A percentile compares a stretch with the other conserved stretches of the same genome.
Evolutionary conservation across 176 grass and related monocot genomes (phyloP).

Genomic region (Hordeum vulgare): DNA sequence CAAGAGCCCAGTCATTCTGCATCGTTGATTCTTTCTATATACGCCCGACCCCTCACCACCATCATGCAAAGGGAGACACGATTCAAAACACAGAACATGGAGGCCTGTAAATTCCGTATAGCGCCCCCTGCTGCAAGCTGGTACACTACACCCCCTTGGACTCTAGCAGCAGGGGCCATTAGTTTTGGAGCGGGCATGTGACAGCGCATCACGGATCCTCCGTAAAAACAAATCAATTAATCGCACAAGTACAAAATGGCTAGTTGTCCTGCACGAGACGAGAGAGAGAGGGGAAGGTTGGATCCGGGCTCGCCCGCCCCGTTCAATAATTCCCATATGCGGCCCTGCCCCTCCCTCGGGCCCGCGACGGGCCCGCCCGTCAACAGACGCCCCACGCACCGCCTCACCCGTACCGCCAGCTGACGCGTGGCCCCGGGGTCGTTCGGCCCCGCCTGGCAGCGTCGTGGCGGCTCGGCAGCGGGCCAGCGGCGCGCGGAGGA

Average conservation of each 20-base stretch:
- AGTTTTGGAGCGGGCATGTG: neutral
- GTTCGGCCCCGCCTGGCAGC: neutral
- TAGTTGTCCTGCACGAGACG: neutral
- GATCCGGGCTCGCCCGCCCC: neutral
- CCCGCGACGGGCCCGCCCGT: conserved; percentile 5
- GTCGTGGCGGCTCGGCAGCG: fast-evolving
- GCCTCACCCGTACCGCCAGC: fast-evolving
- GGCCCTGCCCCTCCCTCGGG: neutral
- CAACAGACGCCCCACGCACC: neutral
- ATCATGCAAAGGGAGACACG: neutral
- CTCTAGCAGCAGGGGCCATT: neutral
- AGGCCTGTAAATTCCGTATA: neutral
- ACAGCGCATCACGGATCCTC: neutral
- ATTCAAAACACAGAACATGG: neutral
- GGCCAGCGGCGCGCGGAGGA: neutral
- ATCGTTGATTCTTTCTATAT: no score
- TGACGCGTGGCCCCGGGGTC: fast-evolving
- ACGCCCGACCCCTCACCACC: no score
- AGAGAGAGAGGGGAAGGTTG: neutral
- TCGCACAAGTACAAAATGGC: neutral
- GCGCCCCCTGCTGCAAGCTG: neutral
- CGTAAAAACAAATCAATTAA: neutral
- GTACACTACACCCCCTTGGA: neutral
- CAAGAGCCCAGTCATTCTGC: no score
- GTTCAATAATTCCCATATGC: conserved; percentile 14